Evolutionary conservation across 805 yeast genomes (phyloP).

Genomic region (Yamadazyma olivae): DNA sequence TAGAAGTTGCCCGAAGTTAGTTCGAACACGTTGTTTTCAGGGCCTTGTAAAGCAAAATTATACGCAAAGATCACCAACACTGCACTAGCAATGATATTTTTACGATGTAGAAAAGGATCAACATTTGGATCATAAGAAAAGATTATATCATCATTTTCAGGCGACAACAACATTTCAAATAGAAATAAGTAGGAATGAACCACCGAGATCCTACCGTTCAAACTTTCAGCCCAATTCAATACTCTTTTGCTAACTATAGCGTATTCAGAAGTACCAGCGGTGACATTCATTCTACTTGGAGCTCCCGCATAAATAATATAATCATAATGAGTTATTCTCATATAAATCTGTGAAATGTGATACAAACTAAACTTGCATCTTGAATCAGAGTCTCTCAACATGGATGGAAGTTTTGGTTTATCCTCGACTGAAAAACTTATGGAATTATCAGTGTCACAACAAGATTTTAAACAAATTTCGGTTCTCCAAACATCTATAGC

Average conservation of each 20-base stretch:
- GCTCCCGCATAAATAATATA: slow-evolving; percentile 29
- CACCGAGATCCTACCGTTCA: slow-evolving; percentile 50
- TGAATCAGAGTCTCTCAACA: slow-evolving; percentile 18
- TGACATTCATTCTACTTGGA: slow-evolving; percentile 46
- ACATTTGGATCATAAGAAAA: slow-evolving; percentile 48
- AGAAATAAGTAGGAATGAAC: slow-evolving; percentile 61
- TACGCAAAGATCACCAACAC: slow-evolving; percentile 51
- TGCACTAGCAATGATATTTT: slow-evolving; percentile 41
- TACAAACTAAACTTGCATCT: slow-evolving; percentile 24
- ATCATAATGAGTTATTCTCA: slow-evolving; percentile 28
- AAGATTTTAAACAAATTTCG: slow-evolving; percentile 18
- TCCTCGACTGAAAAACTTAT: slow-evolving; percentile 10
- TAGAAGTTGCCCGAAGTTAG: slow-evolving; percentile 13
- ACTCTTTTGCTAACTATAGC: slow-evolving; percentile 48
- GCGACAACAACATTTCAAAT: slow-evolving; percentile 59
- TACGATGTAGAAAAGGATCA: slow-evolving; percentile 43
- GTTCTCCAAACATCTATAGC: slow-evolving; percentile 30
- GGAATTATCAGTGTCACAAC: slow-evolving; percentile 12
- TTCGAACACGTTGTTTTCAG: slow-evolving; percentile 35
- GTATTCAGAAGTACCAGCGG: slow-evolving; percentile 50
- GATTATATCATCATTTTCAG: slow-evolving; percentile 45
- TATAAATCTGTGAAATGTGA: slow-evolving; percentile 25
- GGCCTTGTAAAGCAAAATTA: slow-evolving; percentile 46
- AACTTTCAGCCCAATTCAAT: slow-evolving; percentile 47
- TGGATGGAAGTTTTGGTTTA: slow-evolving; percentile 14